Evolutionary conservation across 768 basidiomycete genomes (phyloP).

Genomic region (Termitomyces sp.): DNA sequence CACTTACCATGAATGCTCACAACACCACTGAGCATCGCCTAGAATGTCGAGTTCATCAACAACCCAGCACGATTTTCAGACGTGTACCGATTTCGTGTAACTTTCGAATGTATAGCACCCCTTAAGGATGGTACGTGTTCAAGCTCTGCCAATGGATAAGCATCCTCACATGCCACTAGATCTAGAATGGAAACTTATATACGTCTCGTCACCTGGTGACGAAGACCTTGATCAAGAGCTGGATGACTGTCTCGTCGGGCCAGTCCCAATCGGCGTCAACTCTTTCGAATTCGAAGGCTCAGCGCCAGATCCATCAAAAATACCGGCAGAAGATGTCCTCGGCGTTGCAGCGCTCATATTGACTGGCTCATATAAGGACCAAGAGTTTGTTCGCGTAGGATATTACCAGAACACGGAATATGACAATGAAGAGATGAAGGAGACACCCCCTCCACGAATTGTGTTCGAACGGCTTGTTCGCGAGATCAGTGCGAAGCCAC

Average conservation of each 20-base stretch:
- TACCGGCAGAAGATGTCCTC: constrained; percentile 86
- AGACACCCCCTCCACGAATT: constrained; percentile 61
- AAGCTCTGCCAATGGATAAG: not conserved
- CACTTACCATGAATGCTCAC: not conserved
- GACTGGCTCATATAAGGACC: constrained; percentile 92
- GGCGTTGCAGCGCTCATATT: constrained; percentile 97
- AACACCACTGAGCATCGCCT: not conserved
- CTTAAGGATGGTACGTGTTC: constrained; percentile 69
- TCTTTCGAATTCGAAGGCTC: constrained; percentile 94
- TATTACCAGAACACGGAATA: constrained; percentile 99
- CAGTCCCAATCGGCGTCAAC: constrained; percentile 94
- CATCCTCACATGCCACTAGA: constrained; percentile 40
- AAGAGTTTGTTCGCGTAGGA: constrained; percentile 98
- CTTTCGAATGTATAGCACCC: constrained; percentile 93
- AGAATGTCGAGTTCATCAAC: constrained; percentile 90
- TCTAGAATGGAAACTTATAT: constrained; percentile 97
- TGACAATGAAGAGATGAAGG: constrained; percentile 89
- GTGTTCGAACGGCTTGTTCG: constrained; percentile 77
- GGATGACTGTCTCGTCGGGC: constrained; percentile 96
- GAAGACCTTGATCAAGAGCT: constrained; percentile 95
- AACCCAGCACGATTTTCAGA: constrained; percentile 92
- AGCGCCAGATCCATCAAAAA: constrained; percentile 77
- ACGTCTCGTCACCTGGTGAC: constrained; percentile 90
- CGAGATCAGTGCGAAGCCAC: constrained; percentile 86
- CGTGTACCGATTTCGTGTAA: constrained; percentile 88